Percentiles rank a stretch among this genome's conserved stretches.
Conservation (phyloP, 441 rosid genomes). For the Eutrema salsugineum region DNA sequence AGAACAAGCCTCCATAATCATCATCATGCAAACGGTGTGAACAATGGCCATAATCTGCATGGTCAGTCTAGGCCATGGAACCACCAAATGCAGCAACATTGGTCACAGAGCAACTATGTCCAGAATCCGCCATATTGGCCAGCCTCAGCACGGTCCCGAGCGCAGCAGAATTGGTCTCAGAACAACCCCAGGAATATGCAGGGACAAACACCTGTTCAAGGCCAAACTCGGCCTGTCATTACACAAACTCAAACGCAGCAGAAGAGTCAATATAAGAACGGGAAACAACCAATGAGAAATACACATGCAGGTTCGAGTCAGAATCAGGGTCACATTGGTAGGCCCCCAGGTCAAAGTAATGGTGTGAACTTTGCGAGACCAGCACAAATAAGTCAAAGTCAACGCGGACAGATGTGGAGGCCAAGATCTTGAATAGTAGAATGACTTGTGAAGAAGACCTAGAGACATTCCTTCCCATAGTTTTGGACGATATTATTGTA, state of each 20-base stretch:
- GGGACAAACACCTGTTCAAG: constrained; percentile 14
- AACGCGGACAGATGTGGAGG: constrained; percentile 52
- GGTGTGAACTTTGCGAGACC: constrained; percentile 21
- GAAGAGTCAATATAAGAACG: constrained; percentile 11
- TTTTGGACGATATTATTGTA: constrained; percentile 5
- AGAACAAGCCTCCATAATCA: constrained; percentile 18
- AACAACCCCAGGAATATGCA: constrained; percentile 20
- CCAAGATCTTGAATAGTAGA: constrained; percentile 40
- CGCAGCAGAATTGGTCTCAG: constrained; percentile 23
- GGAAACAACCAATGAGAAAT: constrained; percentile 2
- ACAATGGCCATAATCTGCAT: background rate
- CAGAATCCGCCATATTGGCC: constrained; percentile 27
- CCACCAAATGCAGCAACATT: constrained; percentile 31
- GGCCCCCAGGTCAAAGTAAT: constrained; percentile 15
- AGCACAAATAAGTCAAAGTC: constrained; percentile 21
- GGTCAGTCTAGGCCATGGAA: constrained; percentile 31
- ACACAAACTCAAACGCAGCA: constrained; percentile 22
- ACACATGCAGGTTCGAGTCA: constrained; percentile 27
- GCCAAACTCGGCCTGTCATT: constrained; percentile 11
- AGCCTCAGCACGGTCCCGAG: background rate
- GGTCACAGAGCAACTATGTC: constrained; percentile 15
- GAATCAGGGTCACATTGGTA: constrained; percentile 3
- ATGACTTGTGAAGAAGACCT: constrained; percentile 10
- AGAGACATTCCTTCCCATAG: background rate
- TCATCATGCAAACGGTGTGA: constrained; percentile 10